A percentile compares a stretch with the other conserved stretches of the same genome.
phyloP scores from a whole-genome alignment of 2,329 filamentous ascomycete genomes.

The Pseudogymnoascus destructans region DNA sequence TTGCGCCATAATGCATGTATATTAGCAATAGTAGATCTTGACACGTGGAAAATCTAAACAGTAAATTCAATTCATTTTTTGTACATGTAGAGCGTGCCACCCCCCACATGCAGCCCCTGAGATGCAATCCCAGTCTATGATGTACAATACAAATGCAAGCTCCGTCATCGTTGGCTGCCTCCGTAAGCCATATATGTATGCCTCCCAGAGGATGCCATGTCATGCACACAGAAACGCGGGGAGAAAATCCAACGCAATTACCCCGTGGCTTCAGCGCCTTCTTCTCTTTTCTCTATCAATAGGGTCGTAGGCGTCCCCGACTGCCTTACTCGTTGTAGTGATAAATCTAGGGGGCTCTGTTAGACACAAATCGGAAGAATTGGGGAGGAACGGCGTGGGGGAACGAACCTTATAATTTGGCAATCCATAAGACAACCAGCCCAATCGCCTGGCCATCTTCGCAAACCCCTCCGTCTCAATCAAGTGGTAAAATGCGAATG shows the following conservation, averaged over 20 bases:
- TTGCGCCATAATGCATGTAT: neutral
- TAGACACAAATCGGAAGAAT: neutral
- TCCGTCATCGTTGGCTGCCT: neutral
- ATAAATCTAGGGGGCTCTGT: constrained; percentile 49
- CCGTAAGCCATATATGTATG: neutral
- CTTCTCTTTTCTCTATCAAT: neutral
- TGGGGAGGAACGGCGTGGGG: neutral
- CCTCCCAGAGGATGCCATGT: neutral
- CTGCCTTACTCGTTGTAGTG: constrained; percentile 70
- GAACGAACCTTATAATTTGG: constrained; percentile 84
- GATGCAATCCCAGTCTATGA: neutral
- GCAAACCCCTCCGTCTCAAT: constrained; percentile 98
- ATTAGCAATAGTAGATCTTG: neutral
- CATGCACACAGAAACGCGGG: neutral
- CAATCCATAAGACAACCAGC: constrained; percentile 75
- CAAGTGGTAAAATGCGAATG: constrained; percentile 90
- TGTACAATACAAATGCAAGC: neutral
- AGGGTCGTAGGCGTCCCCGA: neutral
- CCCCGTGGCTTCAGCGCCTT: neutral
- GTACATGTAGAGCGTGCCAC: neutral
- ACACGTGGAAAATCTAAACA: neutral
- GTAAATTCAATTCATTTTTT: neutral
- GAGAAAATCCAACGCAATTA: neutral
- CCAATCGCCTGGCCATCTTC: constrained; percentile 84
- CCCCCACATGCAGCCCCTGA: neutral